Evolutionary conservation across 2,329 filamentous ascomycete species (phyloP).

Genomic region (Knufia petricola): DNA sequence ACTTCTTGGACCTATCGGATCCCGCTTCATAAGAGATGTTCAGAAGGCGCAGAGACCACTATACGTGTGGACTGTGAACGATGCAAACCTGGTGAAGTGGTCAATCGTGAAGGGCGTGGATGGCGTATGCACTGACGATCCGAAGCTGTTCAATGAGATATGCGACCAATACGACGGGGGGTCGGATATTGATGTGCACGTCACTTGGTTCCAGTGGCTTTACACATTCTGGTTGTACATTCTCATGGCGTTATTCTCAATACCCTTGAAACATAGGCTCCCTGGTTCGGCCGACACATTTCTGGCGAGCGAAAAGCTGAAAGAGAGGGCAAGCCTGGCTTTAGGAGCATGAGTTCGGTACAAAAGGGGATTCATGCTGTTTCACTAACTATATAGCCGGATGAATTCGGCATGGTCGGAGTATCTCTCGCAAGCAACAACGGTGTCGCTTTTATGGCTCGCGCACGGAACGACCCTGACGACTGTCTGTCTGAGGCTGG

Average conservation of each 20-base stretch:
- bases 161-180: slow-evolving; percentile 19
- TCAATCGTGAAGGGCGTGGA: slow-evolving; percentile 57
- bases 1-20: slow-evolving; percentile 59
- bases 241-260: slow-evolving; percentile 16
- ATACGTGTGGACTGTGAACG: slow-evolving; percentile 81
- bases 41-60: slow-evolving; percentile 49
- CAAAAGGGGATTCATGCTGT: no score
- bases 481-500: no score
- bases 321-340: slow-evolving; percentile 1
- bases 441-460: background rate
- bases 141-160: slow-evolving; percentile 46
- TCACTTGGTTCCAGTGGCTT: slow-evolving; percentile 17
- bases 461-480: no score
- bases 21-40: slow-evolving; percentile 55
- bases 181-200: slow-evolving; percentile 7
- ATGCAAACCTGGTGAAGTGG: slow-evolving; percentile 71
- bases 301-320: slow-evolving; percentile 6
- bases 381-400: no score
- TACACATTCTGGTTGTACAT: slow-evolving; percentile 18
- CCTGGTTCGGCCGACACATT: slow-evolving; percentile 4
- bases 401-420: no score
- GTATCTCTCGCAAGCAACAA: background rate
- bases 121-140: slow-evolving; percentile 80
- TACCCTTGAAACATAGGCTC: slow-evolving; percentile 6
- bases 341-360: slow-evolving; percentile 1